Evolutionary conservation across 371 early-diverging fungal genomes (phyloP).

Genomic region (Apophysomyces sp.): DNA sequence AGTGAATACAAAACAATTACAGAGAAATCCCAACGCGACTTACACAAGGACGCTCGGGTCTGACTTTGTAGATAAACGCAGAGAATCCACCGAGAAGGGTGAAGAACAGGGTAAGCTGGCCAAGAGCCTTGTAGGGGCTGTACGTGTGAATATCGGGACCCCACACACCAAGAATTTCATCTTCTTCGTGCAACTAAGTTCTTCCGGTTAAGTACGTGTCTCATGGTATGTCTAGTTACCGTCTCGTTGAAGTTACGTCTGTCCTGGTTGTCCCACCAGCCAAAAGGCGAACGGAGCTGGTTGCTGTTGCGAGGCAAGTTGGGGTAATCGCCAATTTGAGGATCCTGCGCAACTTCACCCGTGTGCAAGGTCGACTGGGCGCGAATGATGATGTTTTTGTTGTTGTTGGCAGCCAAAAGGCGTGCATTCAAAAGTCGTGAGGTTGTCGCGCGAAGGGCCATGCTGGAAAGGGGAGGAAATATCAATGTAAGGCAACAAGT

Average conservation of each 20-base stretch:
- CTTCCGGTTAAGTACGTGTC: neutral
- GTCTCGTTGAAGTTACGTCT: constrained; percentile 68
- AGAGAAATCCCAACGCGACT: neutral
- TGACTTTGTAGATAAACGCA: constrained; percentile 43
- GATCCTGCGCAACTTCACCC: constrained; percentile 51
- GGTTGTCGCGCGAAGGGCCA: constrained; percentile 44
- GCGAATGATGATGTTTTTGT: constrained; percentile 34
- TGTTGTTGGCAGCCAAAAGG: constrained; percentile 22
- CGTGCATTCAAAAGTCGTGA: constrained; percentile 40
- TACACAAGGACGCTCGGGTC: constrained; percentile 49
- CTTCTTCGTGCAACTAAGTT: constrained; percentile 61
- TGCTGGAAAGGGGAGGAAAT: neutral
- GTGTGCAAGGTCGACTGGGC: constrained; percentile 50
- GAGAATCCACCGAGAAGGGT: constrained; percentile 41
- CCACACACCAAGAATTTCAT: constrained; percentile 63
- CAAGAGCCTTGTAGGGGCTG: constrained; percentile 54
- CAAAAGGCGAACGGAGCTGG: constrained; percentile 56
- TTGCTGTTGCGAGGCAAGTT: constrained; percentile 61
- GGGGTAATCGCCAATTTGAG: constrained; percentile 68
- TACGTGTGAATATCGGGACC: constrained; percentile 62
- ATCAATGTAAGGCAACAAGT: neutral
- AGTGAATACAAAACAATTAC: neutral
- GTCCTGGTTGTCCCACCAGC: constrained; percentile 65
- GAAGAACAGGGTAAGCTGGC: constrained; percentile 44
- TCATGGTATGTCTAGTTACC: constrained; percentile 25